Evolutionary conservation across 441 rosid genomes (phyloP), one percentile per base, ranked within the genome.

Genomic region (Mallotus japonicus): DNA sequence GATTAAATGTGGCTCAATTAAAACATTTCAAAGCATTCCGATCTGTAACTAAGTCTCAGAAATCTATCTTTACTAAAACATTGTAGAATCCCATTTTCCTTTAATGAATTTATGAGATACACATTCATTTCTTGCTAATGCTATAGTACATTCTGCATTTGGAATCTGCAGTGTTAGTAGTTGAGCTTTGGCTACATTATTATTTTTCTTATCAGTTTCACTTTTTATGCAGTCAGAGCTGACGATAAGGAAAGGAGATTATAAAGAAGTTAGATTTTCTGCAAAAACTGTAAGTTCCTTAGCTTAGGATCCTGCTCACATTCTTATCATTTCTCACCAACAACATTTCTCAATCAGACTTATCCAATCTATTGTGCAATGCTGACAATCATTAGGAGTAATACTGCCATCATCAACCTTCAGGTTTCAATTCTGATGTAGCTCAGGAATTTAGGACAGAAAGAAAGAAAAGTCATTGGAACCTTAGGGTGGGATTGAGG

Each of bases 251-350:
- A 84, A 79, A 75, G 87, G 91, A 17, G 77, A 65, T 49, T 75
- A 75, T 83, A 91, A 95, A 77, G 96, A 94, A 83, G 87, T 95
- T 77, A 90, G 95, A 28, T 90, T 95, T 84, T 76, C 89, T 0
- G 85, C 80, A 69, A 91, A 92, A 82, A 91, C 88, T 75, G 99
- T 95, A 86, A 80, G 97, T 77, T 65, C 69, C 68, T 71, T 37
- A 76, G 79, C 71, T 73, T 28, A 46, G 70, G 67, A 47, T 17
- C 0, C 81, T 56, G 5, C 49, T 51, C 17, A 20, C 62, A 63
- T 20, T 56, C 60, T 8, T 19, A 19, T 20, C 14, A 19, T 10
- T 20, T 56, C 12, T 56, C 32, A 20, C 4, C 14, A 20, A 3
- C 12, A 56, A 56, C 20, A 28, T 19, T 56, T 13, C 60, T 8